Percentiles rank a stretch among this genome's conserved stretches.
Conservation (phyloP, 768 basidiomycete species). For the Suillus luteus region DNA sequence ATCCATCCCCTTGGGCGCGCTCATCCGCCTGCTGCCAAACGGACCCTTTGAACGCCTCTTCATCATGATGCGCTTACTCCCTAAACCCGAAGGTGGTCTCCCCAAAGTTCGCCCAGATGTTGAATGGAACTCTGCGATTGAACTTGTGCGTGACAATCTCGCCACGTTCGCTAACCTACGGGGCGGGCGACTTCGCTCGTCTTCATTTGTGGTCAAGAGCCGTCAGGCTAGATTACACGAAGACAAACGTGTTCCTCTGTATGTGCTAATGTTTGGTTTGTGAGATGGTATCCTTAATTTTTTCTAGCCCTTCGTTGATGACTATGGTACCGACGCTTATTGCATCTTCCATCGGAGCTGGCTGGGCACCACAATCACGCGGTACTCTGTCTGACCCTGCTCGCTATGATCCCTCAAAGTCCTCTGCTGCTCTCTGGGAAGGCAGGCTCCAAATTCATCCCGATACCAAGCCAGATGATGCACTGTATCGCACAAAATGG, state of each 20-base stretch:
- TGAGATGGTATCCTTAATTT: constrained; percentile 28
- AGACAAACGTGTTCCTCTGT: constrained; percentile 46
- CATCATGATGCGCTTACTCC: constrained; percentile 57
- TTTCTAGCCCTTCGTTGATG: constrained; percentile 64
- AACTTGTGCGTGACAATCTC: constrained; percentile 84
- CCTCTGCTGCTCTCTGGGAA: constrained; percentile 81
- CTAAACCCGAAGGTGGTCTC: constrained; percentile 56
- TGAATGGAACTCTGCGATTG: constrained; percentile 79
- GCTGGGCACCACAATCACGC: constrained; percentile 57
- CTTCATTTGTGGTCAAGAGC: constrained; percentile 83
- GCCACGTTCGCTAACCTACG: constrained; percentile 79
- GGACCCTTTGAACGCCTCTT: constrained; percentile 70
- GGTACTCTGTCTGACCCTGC: constrained; percentile 75
- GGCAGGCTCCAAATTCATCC: constrained; percentile 89
- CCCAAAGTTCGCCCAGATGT: constrained; percentile 63
- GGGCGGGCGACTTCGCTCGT: constrained; percentile 85
- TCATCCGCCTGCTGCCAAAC: constrained; percentile 83
- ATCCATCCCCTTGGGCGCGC: constrained; percentile 83
- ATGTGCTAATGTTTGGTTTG: constrained; percentile 35
- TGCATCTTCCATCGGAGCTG: constrained; percentile 71
- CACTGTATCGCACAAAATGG: constrained; percentile 38
- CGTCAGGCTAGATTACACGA: constrained; percentile 60
- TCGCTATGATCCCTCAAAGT: constrained; percentile 72
- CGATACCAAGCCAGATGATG: constrained; percentile 73
- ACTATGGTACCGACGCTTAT: constrained; percentile 78